phyloP scores from a whole-genome alignment of 148 eudicot species.

The Silene latifolia region DNA sequence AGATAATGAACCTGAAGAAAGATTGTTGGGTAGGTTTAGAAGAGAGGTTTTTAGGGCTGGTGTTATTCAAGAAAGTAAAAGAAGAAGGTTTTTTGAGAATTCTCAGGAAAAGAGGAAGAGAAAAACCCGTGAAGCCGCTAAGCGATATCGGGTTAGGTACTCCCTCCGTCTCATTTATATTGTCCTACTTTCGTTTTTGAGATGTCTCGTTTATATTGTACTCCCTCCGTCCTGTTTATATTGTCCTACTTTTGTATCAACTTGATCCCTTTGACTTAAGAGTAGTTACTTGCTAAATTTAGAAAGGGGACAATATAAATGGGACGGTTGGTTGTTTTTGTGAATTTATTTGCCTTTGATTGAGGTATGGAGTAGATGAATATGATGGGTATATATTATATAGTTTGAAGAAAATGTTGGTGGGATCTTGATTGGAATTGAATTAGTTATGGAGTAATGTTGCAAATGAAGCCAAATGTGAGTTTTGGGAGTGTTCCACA shows the following conservation, averaged over 20 bases:
- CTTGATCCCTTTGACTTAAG: no score
- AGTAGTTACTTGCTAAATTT: no score
- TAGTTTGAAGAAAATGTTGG: not conserved
- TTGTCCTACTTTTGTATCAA: no score
- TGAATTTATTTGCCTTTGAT: not conserved
- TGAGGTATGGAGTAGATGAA: not conserved
- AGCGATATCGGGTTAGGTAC: slow-evolving; percentile 34
- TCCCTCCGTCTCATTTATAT: no score
- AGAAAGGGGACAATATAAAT: no score
- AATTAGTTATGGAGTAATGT: not conserved
- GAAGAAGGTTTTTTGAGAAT: slow-evolving; percentile 41
- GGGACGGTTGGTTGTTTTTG: not conserved
- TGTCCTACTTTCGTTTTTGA: not conserved
- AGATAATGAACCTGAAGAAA: slow-evolving; percentile 42
- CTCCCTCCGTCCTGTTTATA: no score
- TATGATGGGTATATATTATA: not conserved
- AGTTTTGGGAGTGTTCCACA: not conserved
- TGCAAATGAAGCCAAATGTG: not conserved
- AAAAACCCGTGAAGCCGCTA: slow-evolving; percentile 48
- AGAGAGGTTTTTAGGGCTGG: slow-evolving; percentile 43
- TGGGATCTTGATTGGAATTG: not conserved
- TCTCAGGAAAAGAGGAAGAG: slow-evolving; percentile 43
- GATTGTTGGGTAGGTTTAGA: slow-evolving; percentile 35
- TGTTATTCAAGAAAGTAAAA: slow-evolving; percentile 42
- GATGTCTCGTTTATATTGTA: slow-evolving; percentile 7